A percentile compares a stretch with the other conserved stretches of the same genome.
Conservation (phyloP, 2,329 filamentous ascomycete species). For the Botrytis medusae region DNA sequence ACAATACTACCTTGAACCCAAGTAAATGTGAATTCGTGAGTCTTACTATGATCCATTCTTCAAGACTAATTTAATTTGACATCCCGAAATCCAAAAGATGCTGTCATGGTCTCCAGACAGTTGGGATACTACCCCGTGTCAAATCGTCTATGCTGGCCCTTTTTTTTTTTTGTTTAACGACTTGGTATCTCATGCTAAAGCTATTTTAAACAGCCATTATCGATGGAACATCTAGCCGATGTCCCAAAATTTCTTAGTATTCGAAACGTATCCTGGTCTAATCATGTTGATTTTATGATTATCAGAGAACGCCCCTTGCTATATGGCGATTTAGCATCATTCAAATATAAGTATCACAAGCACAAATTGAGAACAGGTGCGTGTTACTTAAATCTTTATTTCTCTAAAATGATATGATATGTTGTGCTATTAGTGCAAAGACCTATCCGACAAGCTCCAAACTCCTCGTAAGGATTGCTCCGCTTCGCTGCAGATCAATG, state of each 20-base stretch:
- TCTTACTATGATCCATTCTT: not conserved
- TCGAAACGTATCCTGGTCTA: no score
- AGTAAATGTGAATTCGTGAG: not conserved
- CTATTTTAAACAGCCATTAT: not conserved
- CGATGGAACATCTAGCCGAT: not conserved
- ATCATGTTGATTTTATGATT: not conserved
- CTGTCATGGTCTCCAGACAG: not conserved
- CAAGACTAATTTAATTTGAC: not conserved
- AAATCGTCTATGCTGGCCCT: no score
- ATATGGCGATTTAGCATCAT: not conserved
- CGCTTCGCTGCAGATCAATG: not conserved
- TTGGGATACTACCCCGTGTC: not conserved
- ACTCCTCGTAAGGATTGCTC: conserved; percentile 16
- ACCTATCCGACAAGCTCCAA: not conserved
- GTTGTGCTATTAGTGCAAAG: conserved; percentile 10
- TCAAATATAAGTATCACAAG: not conserved
- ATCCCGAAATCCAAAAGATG: not conserved
- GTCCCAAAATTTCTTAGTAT: not conserved
- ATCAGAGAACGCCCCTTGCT: not conserved
- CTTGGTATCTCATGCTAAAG: not conserved
- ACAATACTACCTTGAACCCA: not conserved
- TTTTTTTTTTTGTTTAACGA: not conserved
- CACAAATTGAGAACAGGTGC: not conserved
- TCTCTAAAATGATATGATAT: conserved; percentile 2
- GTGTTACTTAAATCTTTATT: not conserved